Base-by-base conservation (phyloP, 2,329 filamentous ascomycete genomes). In the Penicillium corylophilum region DNA sequence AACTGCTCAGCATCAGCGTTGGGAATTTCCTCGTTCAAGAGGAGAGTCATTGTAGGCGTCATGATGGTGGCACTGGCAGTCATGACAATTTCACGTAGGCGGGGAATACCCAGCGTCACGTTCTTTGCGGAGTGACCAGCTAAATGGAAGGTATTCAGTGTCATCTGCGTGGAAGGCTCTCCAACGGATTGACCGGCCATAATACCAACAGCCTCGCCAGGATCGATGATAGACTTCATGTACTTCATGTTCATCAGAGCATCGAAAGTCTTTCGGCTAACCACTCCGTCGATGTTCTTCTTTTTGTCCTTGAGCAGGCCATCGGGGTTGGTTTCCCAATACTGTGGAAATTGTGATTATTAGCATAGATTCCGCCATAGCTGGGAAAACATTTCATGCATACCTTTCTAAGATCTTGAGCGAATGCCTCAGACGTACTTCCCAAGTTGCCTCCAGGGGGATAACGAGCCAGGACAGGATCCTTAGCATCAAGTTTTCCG, bases 141-240 rank as follows among this genome's bases (percentile, higher is more conserved):
- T 83, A 99, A 89, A 82, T 99, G 94, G 83, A 99, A 99, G 24
- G 95, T 99, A 76, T 99, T 99, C 49, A 99, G 78, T 7, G 95
- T 99, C 95, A 99, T 99, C 72, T 99, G 94, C 10, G 94, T 99
- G 2, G 92, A 96, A 8, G 95, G 94, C 69, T 99, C 95, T 68
- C 94, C 94, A 38, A 99, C 86, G 28, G 93, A 97, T 74, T 99
- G 94, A 9, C 92, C 92, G 45, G 95, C 95, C 53, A 99, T 90
- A 57, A 99, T 95, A 60, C 94, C 94, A 23, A 99, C 92, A 23
- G 94, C 93, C 76, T 99, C 95, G 41, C 94, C 94, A 24, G 94
- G 90, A 64, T 99, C 93, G 22, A 96, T 88, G 8, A 96, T 81
- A 2, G 92, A 96, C 62, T 87, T 88, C 60, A 97, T 80, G 67